Percentiles rank a stretch among this genome's conserved stretches.
phyloP scores from a whole-genome alignment of 2,329 filamentous ascomycete species.

The Microcyclosporella mali region DNA sequence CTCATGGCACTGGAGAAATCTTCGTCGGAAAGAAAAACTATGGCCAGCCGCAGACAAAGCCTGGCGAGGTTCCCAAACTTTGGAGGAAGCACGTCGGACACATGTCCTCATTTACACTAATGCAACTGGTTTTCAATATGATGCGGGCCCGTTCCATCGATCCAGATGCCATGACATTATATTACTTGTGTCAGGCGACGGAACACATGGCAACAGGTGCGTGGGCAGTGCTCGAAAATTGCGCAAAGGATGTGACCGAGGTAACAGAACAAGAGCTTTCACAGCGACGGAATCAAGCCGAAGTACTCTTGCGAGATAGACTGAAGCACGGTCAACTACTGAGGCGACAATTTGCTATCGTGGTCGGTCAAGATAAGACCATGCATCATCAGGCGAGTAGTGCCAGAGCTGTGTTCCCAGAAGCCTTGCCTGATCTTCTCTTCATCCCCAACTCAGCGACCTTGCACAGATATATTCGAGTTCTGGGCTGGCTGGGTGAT shows the following conservation, averaged over 20 bases:
- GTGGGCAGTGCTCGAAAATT: background rate
- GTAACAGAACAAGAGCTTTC: background rate
- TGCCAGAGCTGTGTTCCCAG: background rate
- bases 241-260: background rate
- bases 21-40: too few relatives aligned
- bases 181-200: background rate
- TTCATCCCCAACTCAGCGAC: conserved; percentile 42
- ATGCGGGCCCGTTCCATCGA: too few relatives aligned
- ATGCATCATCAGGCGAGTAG: background rate
- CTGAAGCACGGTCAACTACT: background rate
- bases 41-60: too few relatives aligned
- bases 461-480: conserved; percentile 57
- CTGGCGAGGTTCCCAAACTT: too few relatives aligned
- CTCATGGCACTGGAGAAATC: too few relatives aligned
- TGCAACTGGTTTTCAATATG: too few relatives aligned
- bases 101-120: too few relatives aligned
- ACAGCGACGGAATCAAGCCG: background rate
- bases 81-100: too few relatives aligned
- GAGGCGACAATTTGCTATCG: conserved; percentile 8
- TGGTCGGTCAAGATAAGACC: conserved; percentile 8
- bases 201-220: background rate
- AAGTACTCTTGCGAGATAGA: background rate
- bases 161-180: conserved; percentile 1
- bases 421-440: conserved; percentile 31
- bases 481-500: conserved; percentile 57